These are phyloP conservation scores for Blastomyces parvus DNA, from an alignment of 2,329 filamentous ascomycete species.

Conservation along the genomic window DNA sequence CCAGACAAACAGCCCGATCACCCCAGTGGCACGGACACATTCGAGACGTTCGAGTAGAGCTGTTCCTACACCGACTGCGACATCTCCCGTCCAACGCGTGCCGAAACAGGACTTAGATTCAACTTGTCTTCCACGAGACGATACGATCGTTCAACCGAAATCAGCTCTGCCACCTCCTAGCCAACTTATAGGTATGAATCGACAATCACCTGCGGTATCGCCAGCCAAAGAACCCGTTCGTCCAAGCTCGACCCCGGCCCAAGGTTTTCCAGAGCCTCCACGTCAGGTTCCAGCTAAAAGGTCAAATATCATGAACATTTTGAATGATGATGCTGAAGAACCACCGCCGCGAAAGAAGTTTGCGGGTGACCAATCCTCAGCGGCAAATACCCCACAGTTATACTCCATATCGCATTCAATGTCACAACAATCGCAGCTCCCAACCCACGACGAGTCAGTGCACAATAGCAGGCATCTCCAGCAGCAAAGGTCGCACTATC, in stretches of 20 bases:
- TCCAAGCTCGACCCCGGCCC: conserved; percentile 25
- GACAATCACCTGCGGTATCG: conserved; percentile 18
- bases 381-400: conserved; percentile 19
- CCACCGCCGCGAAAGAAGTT: conserved; percentile 37
- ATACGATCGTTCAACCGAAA: conserved; percentile 6
- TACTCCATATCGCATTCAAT: conserved; percentile 22
- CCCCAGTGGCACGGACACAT: conserved; percentile 11
- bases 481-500: conserved; percentile 15
- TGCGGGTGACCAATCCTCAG: conserved; percentile 30
- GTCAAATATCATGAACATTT: conserved; percentile 42
- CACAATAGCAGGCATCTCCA: conserved; percentile 11
- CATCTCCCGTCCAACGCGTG: conserved; percentile 13
- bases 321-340: conserved; percentile 42
- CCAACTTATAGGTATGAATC: conserved; percentile 8
- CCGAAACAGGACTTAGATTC: conserved; percentile 11
- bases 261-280: conserved; percentile 26
- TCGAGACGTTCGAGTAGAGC: conserved; percentile 16
- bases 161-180: conserved; percentile 7
- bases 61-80: conserved; percentile 10
- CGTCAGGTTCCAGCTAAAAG: conserved; percentile 39
- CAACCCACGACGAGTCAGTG: conserved; percentile 22
- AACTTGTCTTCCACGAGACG: conserved; percentile 4
- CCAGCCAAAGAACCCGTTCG: conserved; percentile 31
- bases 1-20: conserved; percentile 6
- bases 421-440: conserved; percentile 18